Conservation (phyloP, 2,329 filamentous ascomycete species). For the Diaporthe citri region DNA sequence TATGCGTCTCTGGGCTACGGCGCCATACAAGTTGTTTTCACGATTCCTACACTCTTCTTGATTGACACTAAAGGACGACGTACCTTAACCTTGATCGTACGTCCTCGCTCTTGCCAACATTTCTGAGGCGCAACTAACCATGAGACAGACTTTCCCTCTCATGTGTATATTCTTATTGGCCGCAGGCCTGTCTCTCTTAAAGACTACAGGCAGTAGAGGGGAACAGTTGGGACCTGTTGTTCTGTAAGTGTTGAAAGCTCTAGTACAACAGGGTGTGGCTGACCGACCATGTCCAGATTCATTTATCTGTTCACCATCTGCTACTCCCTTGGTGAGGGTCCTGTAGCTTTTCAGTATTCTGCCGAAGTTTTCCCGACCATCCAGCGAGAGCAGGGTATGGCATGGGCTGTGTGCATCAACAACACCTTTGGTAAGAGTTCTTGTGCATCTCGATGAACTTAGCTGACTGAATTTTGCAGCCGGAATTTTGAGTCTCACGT, state of each 20-base stretch:
- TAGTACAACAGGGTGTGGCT: neutral
- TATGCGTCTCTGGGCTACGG: conserved; percentile 76
- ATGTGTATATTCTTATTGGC: conserved; percentile 61
- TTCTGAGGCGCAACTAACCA: neutral
- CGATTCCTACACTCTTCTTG: conserved; percentile 48
- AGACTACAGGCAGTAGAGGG: conserved; percentile 48
- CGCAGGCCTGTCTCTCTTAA: conserved; percentile 66
- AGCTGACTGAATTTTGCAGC: conserved; percentile 33
- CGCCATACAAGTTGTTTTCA: conserved; percentile 39
- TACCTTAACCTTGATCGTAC: conserved; percentile 45
- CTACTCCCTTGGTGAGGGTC: conserved; percentile 75
- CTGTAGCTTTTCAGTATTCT: conserved; percentile 76
- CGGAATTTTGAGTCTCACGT: conserved; percentile 45
- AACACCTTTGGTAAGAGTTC: conserved; percentile 55
- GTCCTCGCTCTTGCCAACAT: neutral
- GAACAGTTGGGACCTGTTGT: conserved; percentile 61
- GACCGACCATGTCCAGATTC: conserved; percentile 50
- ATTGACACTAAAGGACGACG: conserved; percentile 48
- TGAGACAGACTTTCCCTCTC: conserved; percentile 69
- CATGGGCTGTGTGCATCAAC: conserved; percentile 65
- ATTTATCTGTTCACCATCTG: conserved; percentile 72
- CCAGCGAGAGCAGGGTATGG: conserved; percentile 80
- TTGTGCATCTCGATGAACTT: neutral
- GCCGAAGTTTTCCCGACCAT: conserved; percentile 79
- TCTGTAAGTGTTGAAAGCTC: conserved; percentile 46